Evolutionary conservation across 2,329 filamentous ascomycete genomes (phyloP).

Genomic region (Harringtonia lauricola): DNA sequence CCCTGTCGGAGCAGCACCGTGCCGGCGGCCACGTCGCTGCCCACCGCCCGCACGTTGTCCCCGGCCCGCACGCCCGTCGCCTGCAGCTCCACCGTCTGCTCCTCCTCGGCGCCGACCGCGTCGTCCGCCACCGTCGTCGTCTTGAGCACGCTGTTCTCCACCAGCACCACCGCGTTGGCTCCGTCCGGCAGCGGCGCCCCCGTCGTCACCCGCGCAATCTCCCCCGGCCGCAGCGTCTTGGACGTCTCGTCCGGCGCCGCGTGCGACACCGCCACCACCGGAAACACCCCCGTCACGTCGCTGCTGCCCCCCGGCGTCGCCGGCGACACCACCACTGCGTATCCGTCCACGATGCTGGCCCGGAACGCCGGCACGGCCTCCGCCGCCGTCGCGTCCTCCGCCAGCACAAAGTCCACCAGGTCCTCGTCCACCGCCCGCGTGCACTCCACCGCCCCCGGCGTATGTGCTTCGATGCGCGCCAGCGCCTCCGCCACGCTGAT

Average conservation of each 20-base stretch:
- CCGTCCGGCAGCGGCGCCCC: slow-evolving; percentile 83
- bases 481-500: slow-evolving; percentile 75
- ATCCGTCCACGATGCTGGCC: slow-evolving; percentile 94
- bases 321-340: slow-evolving; percentile 63
- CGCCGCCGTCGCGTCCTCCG: slow-evolving; percentile 66
- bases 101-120: slow-evolving; percentile 75
- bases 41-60: slow-evolving; percentile 85
- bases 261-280: slow-evolving; percentile 78
- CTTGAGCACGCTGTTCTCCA: slow-evolving; percentile 78
- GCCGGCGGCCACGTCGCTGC: slow-evolving; percentile 69
- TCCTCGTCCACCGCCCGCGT: slow-evolving; percentile 49
- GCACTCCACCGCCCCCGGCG: slow-evolving; percentile 49
- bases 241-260: slow-evolving; percentile 53
- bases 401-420: slow-evolving; percentile 68
- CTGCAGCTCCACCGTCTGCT: slow-evolving; percentile 78
- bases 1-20: slow-evolving; percentile 63
- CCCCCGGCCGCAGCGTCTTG: slow-evolving; percentile 49
- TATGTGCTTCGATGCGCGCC: slow-evolving; percentile 58
- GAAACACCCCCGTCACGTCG: slow-evolving; percentile 67
- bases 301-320: slow-evolving; percentile 25
- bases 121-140: slow-evolving; percentile 51
- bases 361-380: slow-evolving; percentile 88
- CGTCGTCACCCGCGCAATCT: slow-evolving; percentile 86
- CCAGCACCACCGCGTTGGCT: slow-evolving; percentile 89
- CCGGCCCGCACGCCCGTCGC: slow-evolving; percentile 62